Evolutionary conservation across 148 eudicot genomes (phyloP), one percentile per base, ranked within the genome.

Genomic region (Amaranthus hypochondriacus): DNA sequence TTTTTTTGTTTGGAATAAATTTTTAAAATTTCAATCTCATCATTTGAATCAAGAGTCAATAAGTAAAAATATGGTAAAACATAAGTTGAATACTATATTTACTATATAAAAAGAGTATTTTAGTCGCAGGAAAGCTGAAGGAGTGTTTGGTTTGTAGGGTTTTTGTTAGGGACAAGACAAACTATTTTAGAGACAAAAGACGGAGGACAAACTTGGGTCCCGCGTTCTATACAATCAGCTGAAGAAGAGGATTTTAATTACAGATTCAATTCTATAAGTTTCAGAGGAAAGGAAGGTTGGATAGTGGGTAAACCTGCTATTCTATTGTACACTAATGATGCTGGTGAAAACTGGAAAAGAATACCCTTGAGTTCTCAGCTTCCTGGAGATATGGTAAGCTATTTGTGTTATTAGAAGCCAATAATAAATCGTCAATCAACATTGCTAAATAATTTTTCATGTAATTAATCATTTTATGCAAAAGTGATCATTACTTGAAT

Each of bases 211-310:
- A 87, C 89, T 51, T 92, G 97, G 98, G 83, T 13, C 53, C 87
- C 89, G 49, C 88, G 97, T 66, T 87, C 96, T 4, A 92, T 95
- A 80, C 68, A 88, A 50, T 89, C 98, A 54, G 98, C 98, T 48
- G 98, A 95, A 81, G 97, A 92, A 57, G 97, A 95, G 84, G 98
- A 95, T 81, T 95, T 95, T 76, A 95, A 92, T 75, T 95, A 95
- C 82, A 88, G 98, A 71, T 95, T 95, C 73, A 95, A 95, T 75
- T 87, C 89, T 73, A 92, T 92, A 79, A 95, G 98, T 77, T 95
- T 95, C 73, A 87, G 72, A 72, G 98, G 97, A 44, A 92, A 95
- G 72, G 98, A 95, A 71, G 97, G 98, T 14, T 95, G 98, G 98
- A 92, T 95, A 72, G 83, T 94, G 48, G 98, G 98, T 74, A 94